Percentiles rank a stretch among this genome's conserved stretches.
These are phyloP conservation scores for Flaveria robusta DNA, from an alignment of 129 eudicot species.

Conservation along the genomic window DNA sequence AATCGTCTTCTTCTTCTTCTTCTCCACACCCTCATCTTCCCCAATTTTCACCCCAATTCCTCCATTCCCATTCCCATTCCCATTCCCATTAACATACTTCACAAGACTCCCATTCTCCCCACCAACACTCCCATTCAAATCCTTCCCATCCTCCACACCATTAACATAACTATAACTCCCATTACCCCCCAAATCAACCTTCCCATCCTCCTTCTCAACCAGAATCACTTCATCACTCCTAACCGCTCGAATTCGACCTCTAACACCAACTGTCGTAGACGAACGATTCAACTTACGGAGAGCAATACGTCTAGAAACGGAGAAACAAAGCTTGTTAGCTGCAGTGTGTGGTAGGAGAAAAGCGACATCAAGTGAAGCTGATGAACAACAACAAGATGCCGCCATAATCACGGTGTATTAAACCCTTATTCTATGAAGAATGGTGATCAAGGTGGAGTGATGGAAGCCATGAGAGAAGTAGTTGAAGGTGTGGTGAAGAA, in stretches of 20 bases:
- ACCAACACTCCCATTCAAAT: constrained; percentile 31
- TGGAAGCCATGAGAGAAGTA: constrained; percentile 14
- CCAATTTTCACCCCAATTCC: constrained; percentile 28
- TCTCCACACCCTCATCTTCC: constrained; percentile 35
- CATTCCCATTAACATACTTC: constrained; percentile 62
- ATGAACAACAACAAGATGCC: constrained; percentile 38
- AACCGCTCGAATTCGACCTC: constrained; percentile 44
- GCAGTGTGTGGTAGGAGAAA: constrained; percentile 43
- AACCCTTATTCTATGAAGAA: constrained; percentile 14
- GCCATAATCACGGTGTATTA: constrained; percentile 26
- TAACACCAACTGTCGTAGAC: background rate
- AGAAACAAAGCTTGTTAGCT: constrained; percentile 35
- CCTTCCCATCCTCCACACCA: constrained; percentile 31
- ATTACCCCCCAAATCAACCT: constrained; percentile 48
- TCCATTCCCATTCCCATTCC: constrained; percentile 44
- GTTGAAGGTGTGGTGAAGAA: constrained; percentile 30
- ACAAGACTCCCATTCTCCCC: constrained; percentile 52
- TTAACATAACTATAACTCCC: constrained; percentile 39
- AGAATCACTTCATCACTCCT: constrained; percentile 47
- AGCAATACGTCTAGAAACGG: constrained; percentile 30
- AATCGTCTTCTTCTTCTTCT: constrained; percentile 62
- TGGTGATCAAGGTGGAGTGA: background rate
- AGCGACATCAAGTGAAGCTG: constrained; percentile 43
- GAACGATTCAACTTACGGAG: constrained; percentile 16
- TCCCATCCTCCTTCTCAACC: constrained; percentile 53